Conservation (phyloP, 345 rosid genomes). For the Lepidium didymum region DNA sequence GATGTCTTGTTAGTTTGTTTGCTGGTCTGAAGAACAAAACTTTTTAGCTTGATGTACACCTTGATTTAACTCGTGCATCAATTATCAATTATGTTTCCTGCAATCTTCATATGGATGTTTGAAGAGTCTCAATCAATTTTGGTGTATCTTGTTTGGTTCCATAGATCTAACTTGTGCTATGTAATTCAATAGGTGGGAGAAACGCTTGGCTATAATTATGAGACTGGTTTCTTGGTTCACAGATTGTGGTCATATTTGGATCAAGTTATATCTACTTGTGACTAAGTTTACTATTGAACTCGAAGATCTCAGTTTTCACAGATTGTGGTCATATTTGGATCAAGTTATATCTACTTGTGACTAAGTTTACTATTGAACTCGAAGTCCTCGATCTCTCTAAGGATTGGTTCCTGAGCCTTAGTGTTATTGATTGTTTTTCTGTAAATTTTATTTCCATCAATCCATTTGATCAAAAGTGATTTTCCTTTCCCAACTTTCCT, state of each 20-base stretch:
- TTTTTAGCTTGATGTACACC: neutral
- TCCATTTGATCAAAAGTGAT: too few relatives aligned
- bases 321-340: neutral
- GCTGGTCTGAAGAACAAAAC: neutral
- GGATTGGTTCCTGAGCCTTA: neutral
- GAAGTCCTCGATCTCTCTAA: neutral
- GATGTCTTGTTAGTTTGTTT: neutral
- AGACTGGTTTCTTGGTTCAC: neutral
- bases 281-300: neutral
- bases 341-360: neutral
- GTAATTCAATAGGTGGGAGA: constrained; percentile 7
- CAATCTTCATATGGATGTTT: neutral
- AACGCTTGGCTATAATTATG: neutral
- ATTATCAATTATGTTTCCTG: too few relatives aligned
- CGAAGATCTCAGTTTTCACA: neutral
- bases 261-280: neutral
- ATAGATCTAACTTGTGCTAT: neutral
- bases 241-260: neutral
- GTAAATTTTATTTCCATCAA: neutral
- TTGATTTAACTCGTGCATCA: too few relatives aligned
- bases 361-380: neutral
- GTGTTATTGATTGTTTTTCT: neutral
- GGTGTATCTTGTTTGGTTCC: neutral
- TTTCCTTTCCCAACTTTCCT: too few relatives aligned
- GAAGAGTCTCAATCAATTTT: neutral